Percentiles rank a stretch among this genome's conserved stretches.
Evolutionary conservation across 2,329 filamentous ascomycete genomes (phyloP).

Genomic region (Arthrocladium fulminans): DNA sequence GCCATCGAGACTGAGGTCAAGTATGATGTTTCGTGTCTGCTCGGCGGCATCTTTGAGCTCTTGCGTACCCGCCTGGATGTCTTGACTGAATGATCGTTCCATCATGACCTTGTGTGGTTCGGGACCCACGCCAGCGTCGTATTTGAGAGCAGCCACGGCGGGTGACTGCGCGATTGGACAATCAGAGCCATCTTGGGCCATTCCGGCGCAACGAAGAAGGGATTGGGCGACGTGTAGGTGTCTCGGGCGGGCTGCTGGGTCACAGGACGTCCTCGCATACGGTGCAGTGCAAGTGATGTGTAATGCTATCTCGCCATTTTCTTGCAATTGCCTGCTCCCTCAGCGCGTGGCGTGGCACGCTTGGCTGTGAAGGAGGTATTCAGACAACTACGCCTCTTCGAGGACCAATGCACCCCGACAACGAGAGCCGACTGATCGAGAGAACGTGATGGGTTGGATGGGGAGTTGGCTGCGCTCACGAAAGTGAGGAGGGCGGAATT

Average conservation of each 20-base stretch:
- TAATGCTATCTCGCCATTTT: constrained; percentile 18
- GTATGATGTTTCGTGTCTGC: constrained; percentile 90
- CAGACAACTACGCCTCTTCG: background rate
- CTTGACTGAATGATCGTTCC: constrained; percentile 64
- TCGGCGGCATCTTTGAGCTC: constrained; percentile 92
- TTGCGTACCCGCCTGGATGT: constrained; percentile 87
- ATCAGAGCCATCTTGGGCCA: constrained; percentile 35
- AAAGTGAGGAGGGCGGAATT: too few species aligned
- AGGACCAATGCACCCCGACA: background rate
- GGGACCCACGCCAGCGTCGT: constrained; percentile 32
- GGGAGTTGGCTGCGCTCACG: too few species aligned
- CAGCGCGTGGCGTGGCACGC: constrained; percentile 6
- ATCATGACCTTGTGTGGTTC: constrained; percentile 30
- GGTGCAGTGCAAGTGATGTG: constrained; percentile 10
- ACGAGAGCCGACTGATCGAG: background rate
- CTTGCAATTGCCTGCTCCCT: background rate
- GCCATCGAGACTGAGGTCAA: constrained; percentile 85
- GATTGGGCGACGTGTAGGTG: constrained; percentile 8
- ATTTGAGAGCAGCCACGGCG: constrained; percentile 35
- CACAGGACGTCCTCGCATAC: background rate
- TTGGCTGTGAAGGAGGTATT: background rate
- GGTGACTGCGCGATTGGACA: constrained; percentile 36
- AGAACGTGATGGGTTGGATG: too few species aligned
- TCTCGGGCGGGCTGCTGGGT: background rate
- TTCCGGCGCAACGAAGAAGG: constrained; percentile 19